These are phyloP conservation scores for Colletotrichum liriopes DNA, from an alignment of 2,329 filamentous ascomycete genomes.

Conservation along the genomic window DNA sequence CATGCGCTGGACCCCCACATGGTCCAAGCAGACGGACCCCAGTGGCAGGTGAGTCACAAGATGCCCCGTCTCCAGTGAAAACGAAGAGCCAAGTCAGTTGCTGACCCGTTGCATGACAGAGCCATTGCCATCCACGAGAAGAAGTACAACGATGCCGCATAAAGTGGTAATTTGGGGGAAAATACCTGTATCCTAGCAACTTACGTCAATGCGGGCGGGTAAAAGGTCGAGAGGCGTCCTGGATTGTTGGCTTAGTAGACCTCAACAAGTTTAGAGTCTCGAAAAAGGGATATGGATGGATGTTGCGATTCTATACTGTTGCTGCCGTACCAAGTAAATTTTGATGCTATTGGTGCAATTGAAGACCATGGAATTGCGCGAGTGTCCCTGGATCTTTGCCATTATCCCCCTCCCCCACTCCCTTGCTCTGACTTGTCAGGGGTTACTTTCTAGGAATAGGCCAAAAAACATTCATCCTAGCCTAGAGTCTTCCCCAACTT, in stretches of 20 bases:
- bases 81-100: background rate
- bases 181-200: constrained; percentile 37
- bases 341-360: background rate
- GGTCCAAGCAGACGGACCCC: constrained; percentile 96
- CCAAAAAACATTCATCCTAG: constrained; percentile 2
- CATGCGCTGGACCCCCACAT: constrained; percentile 96
- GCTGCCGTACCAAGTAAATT: background rate
- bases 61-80: background rate
- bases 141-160: constrained; percentile 75
- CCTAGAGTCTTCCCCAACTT: constrained; percentile 23
- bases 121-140: constrained; percentile 83
- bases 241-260: constrained; percentile 38
- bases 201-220: constrained; percentile 39
- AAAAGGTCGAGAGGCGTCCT: constrained; percentile 38
- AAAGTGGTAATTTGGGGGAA: constrained; percentile 45
- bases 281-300: background rate
- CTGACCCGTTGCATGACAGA: constrained; percentile 59
- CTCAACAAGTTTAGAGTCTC: constrained; percentile 42
- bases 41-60: constrained; percentile 81
- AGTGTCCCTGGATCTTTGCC: background rate
- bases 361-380: constrained; percentile 3
- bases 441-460: background rate
- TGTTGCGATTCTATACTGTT: constrained; percentile 19
- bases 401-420: background rate
- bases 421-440: constrained; percentile 17